Evolutionary conservation across 352 stramenopile species (phyloP).

Genomic region (Phytophthora melonis): DNA sequence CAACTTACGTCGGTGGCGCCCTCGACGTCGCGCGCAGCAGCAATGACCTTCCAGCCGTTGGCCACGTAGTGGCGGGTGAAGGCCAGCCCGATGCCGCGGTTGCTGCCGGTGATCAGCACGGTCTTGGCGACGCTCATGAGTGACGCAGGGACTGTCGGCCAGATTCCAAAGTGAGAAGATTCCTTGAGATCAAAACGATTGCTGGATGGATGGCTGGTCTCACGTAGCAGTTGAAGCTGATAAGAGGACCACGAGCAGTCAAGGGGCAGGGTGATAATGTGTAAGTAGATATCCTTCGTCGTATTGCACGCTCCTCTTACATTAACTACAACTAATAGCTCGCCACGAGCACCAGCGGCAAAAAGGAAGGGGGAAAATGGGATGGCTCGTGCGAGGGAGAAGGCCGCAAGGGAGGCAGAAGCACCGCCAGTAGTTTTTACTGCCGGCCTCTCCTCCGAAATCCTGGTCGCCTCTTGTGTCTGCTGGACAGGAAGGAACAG

Average conservation of each 20-base stretch:
- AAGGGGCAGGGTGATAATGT: not conserved
- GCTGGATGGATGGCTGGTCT: slow-evolving; percentile 3
- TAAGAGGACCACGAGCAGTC: not conserved
- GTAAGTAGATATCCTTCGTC: slow-evolving; percentile 37
- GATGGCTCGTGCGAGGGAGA: slow-evolving; percentile 28
- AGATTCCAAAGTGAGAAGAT: slow-evolving; percentile 17
- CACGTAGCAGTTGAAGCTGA: not conserved
- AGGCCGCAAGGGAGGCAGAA: not conserved
- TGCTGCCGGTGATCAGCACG: slow-evolving; percentile 69
- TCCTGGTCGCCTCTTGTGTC: slow-evolving; percentile 4
- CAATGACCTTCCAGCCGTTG: slow-evolving; percentile 64
- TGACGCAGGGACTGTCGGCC: not conserved
- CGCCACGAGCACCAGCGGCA: slow-evolving; percentile 36
- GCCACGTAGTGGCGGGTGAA: slow-evolving; percentile 56
- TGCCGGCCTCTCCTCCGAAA: slow-evolving; percentile 14
- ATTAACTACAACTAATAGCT: slow-evolving; percentile 51
- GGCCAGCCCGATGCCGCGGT: slow-evolving; percentile 62
- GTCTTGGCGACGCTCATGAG: slow-evolving; percentile 46
- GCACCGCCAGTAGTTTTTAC: slow-evolving; percentile 17
- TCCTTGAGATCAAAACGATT: not conserved
- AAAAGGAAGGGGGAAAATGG: slow-evolving; percentile 30
- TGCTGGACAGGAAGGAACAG: slow-evolving; percentile 12
- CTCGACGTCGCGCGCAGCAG: slow-evolving; percentile 51
- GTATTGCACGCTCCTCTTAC: slow-evolving; percentile 45
- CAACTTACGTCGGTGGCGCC: slow-evolving; percentile 41